Conservation (phyloP, 1,284 basidiomycete species). For the Schizophyllum commune region DNA sequence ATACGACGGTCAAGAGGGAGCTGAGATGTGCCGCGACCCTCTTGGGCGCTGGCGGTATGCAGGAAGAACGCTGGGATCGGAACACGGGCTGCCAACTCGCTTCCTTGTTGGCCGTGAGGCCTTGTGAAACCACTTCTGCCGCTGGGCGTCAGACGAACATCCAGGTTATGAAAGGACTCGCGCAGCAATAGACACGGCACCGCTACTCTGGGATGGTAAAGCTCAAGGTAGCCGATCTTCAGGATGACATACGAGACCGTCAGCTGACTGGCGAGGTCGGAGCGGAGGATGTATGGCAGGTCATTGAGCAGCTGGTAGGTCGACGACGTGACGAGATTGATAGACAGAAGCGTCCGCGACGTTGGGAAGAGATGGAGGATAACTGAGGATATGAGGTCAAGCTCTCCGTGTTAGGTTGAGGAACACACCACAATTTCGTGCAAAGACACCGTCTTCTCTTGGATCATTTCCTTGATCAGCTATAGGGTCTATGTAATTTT, state of each 20-base stretch:
- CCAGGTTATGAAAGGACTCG: conserved; percentile 64
- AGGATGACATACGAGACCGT: conserved; percentile 99
- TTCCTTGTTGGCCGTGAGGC: conserved; percentile 70
- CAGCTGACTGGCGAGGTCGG: conserved; percentile 85
- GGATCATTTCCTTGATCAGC: conserved; percentile 91
- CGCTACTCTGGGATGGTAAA: too few species aligned
- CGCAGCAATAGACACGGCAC: conserved; percentile 83
- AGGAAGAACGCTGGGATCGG: background rate
- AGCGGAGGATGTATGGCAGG: conserved; percentile 94
- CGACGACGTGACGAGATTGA: conserved; percentile 99
- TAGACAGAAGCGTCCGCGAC: conserved; percentile 91
- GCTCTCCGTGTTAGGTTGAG: background rate
- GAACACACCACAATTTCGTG: conserved; percentile 87
- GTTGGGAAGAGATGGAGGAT: conserved; percentile 80
- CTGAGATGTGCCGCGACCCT: conserved; percentile 44
- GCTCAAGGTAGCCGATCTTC: conserved; percentile 92
- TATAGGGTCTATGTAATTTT: conserved; percentile 30
- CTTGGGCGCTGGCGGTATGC: conserved; percentile 46
- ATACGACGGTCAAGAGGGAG: conserved; percentile 68
- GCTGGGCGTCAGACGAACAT: conserved; percentile 78
- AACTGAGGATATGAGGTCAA: conserved; percentile 59
- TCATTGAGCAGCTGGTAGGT: conserved; percentile 93
- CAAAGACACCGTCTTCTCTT: conserved; percentile 88
- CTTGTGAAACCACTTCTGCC: conserved; percentile 77
- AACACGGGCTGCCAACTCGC: conserved; percentile 31